Conservation (phyloP, 352 stramenopile species). For the Peronospora destructor region DNA sequence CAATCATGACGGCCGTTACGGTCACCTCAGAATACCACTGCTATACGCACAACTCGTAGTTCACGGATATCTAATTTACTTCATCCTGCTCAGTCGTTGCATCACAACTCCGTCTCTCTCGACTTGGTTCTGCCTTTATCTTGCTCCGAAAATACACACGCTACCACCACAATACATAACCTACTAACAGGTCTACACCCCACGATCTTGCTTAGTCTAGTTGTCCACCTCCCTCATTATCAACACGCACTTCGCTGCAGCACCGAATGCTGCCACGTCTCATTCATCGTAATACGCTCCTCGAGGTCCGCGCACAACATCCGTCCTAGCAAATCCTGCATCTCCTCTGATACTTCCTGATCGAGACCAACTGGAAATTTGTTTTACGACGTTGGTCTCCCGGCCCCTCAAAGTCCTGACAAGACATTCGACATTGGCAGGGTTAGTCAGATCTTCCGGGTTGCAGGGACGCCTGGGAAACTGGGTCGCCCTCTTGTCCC, state of each 20-base stretch:
- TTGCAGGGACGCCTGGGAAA: too few species aligned
- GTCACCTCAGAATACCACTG: too few species aligned
- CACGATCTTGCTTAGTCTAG: background rate
- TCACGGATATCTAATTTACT: slow-evolving; percentile 12
- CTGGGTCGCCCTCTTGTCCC: too few species aligned
- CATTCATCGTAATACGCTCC: slow-evolving; percentile 47
- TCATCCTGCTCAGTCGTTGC: slow-evolving; percentile 5
- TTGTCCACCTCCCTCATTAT: background rate
- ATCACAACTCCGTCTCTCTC: background rate
- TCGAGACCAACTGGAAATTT: too few species aligned
- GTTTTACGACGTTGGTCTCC: too few species aligned
- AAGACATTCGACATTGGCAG: too few species aligned
- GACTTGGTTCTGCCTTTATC: background rate
- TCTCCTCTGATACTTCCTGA: slow-evolving; percentile 35
- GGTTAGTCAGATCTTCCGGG: too few species aligned
- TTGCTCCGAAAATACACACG: background rate
- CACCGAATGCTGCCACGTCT: slow-evolving; percentile 63
- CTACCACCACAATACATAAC: slow-evolving; percentile 9
- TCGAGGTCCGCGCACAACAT: slow-evolving; percentile 65
- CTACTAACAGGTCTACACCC: background rate
- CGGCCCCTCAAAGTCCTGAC: too few species aligned
- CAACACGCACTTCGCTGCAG: slow-evolving; percentile 19
- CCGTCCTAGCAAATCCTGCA: slow-evolving; percentile 63
- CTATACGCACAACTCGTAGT: slow-evolving; percentile 1
- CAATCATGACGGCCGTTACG: too few species aligned